Evolutionary conservation across 805 yeast species (phyloP), one percentile per base, ranked within the genome.

Genomic region (Wickerhamomyces sydowiorum): DNA sequence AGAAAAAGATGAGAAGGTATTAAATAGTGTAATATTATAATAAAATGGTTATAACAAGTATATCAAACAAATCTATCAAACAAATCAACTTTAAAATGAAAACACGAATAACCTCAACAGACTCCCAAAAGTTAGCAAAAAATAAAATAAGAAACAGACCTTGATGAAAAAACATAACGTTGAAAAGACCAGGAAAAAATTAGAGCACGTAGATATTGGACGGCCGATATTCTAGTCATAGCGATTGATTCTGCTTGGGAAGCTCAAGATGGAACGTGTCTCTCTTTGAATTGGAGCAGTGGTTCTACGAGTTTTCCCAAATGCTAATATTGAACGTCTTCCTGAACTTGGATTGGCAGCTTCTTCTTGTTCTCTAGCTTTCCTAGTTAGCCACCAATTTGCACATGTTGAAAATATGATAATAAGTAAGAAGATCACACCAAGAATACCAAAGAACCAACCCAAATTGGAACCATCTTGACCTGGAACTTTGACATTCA

Each of bases 401-500:
- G 80, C 78, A 18, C 65, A 46, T 9, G 64, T 33, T 39, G 69
- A 64, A 29, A 77, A 66, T 0, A 49, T 33, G 8, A 63, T 34
- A n/a, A 70, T 73, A 35, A 75, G 41, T 5, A 64, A 48, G 12
- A 76, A 44, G 47, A 81, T 58, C 20, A 75, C 65, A 9, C 80
- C 86, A 7, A 82, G 56, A 45, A 82, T 79, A 34, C 86, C 86
- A 59, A 76, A 78, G 58, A 77, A 87, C 87, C 93, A 84, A 3
- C 68, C 75, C 31, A 72, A 61, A 35, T 64, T 66, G 2, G 47
- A 52, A 2, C 50, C 70, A 13, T 52, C 66, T 45, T 74, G 64
- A 23, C 96, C 96, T 0, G 97, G 97, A 23, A 91, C 85, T 12
- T 53, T 63, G 17, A 91, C 98, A 62, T 91, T 91, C 99, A 91